Evolutionary conservation across 1,284 basidiomycete species (phyloP), one percentile per base, ranked within the genome.

Genomic region (Coniferiporia weirii): DNA sequence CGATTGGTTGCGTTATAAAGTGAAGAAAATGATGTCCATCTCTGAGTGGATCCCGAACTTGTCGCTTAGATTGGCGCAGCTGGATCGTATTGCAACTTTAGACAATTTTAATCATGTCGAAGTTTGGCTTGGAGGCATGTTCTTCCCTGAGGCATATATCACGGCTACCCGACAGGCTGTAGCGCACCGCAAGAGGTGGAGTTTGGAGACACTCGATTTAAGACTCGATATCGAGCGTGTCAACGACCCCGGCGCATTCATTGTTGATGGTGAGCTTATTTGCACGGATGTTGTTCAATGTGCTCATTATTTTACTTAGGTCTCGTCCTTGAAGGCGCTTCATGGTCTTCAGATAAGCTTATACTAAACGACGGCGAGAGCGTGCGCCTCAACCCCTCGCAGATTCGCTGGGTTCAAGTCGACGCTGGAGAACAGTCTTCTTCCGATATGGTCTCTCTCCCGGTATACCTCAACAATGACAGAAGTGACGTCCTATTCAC

Each of bases 121-220:
- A 70, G 88, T 93, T 43, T 93, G 91, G 89, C 80, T 97, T 12
- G 94, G 95, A 36, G 91, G 92, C 0, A 72, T 98, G 55, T 97
- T 98, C 82, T 95, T 93, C 80, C 95, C 95, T 1, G 93, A 95
- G 68, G 94, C 93, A 2, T 97, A 94, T 71, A 82, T 98, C 66
- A 97, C 95, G 0, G 95, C 95, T 1, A 95, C 93, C 1, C 82
- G 95, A 56, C 95, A 98, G 73, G 86, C 90, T 15, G 89, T 95
- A 7, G 95, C 95, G 1, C 94, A 97, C 70, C 81, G 86, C 58
- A 93, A 91, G 74, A 85, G 85, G 64, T 92, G 91, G 87, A 95
- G 92, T 71, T 76, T 98, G 63, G 95, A 98, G 73, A 93, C 92
- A n/a, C 72, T 97, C 64, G 78, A 83, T 57, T 73, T 98, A 47